phyloP scores from a whole-genome alignment of 768 basidiomycete genomes.

The Piloderma croceum region DNA sequence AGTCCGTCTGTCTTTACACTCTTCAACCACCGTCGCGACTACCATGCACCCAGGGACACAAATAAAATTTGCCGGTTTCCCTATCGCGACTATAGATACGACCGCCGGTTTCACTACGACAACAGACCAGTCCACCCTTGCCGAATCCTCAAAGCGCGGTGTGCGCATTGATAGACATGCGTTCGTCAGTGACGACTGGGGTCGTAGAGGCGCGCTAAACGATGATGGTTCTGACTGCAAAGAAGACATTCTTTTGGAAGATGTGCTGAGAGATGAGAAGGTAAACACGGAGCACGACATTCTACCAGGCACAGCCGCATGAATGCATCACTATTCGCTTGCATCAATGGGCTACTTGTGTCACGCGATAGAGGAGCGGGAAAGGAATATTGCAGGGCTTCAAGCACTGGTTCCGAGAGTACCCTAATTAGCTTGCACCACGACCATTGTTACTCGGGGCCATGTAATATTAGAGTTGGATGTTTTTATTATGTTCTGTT shows the following conservation, averaged over 20 bases:
- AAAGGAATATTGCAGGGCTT: no score
- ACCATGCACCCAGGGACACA: neutral
- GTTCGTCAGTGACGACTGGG: neutral
- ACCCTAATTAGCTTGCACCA: no score
- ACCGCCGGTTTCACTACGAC: neutral
- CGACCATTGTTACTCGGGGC: no score
- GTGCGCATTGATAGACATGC: neutral
- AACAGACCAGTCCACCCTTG: neutral
- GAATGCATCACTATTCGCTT: no score
- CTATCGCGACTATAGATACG: neutral
- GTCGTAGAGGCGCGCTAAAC: neutral
- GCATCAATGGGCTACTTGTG: neutral
- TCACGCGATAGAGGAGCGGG: neutral
- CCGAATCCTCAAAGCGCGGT: neutral
- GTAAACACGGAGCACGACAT: no score
- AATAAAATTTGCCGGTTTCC: neutral
- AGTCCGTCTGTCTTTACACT: constrained; percentile 7
- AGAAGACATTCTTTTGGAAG: neutral
- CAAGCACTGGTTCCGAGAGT: no score
- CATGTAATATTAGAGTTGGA: no score
- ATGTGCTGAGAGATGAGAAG: neutral
- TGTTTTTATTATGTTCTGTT: no score
- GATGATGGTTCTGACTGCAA: neutral
- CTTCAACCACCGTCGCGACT: neutral
- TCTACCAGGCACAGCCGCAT: no score